A percentile compares a stretch with the other conserved stretches of the same genome.
phyloP scores from a whole-genome alignment of 1,284 basidiomycete genomes.

The Trichosporon ovoides region DNA sequence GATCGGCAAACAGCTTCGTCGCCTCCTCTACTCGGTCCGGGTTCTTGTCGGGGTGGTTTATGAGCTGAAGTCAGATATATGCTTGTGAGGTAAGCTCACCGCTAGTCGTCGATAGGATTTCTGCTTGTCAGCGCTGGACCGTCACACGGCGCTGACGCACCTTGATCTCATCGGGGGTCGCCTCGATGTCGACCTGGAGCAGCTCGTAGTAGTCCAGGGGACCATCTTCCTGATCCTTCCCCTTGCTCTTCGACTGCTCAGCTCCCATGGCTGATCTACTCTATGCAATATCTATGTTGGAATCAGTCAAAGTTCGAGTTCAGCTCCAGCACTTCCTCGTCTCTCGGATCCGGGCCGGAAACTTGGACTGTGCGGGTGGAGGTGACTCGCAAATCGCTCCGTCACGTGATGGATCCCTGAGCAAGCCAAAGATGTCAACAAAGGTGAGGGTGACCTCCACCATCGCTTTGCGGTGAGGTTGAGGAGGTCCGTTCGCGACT shows the following conservation, averaged over 20 bases:
- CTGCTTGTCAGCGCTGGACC: conserved; percentile 49
- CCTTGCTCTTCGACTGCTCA: conserved; percentile 34
- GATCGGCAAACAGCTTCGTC: conserved; percentile 75
- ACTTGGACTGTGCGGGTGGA: too few relatives aligned
- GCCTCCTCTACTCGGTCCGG: conserved; percentile 74
- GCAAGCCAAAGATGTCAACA: too few relatives aligned
- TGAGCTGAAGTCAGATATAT: conserved; percentile 47
- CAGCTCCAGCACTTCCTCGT: not conserved
- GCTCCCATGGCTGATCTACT: too few relatives aligned
- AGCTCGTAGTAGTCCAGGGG: conserved; percentile 70
- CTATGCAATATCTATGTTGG: not conserved
- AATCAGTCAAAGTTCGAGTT: not conserved
- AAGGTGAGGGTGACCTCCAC: too few relatives aligned
- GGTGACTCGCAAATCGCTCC: too few relatives aligned
- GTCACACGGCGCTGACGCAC: conserved; percentile 47
- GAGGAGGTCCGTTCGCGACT: not conserved
- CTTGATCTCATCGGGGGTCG: conserved; percentile 82
- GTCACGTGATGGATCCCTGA: too few relatives aligned
- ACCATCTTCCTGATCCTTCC: conserved; percentile 18
- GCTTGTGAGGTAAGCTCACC: conserved; percentile 33
- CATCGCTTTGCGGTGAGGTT: too few relatives aligned
- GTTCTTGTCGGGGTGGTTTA: conserved; percentile 89
- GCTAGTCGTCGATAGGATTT: conserved; percentile 76
- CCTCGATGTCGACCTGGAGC: conserved; percentile 70
- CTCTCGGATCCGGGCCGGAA: too few relatives aligned